Conservation (phyloP, 345 rosid genomes). For the Moricandia moricandioides region DNA sequence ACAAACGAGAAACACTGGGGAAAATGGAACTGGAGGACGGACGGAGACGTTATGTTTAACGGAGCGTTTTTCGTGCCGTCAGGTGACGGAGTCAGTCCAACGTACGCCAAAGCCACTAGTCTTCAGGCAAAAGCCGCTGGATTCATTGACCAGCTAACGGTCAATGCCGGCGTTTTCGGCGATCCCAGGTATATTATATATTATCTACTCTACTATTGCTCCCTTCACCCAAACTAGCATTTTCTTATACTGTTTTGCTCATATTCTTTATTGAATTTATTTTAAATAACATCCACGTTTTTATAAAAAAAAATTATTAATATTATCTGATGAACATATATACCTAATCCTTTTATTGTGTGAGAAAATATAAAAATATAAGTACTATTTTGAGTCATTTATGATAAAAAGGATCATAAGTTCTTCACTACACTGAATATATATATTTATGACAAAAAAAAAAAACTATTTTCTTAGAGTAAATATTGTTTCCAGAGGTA, state of each 20-base stretch:
- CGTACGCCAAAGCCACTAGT: constrained; percentile 72
- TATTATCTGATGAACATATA: not conserved
- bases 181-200: constrained; percentile 58
- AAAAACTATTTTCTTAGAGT: not conserved
- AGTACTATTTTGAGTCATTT: not conserved
- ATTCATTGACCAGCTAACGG: constrained; percentile 61
- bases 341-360: not conserved
- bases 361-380: not conserved
- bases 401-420: not conserved
- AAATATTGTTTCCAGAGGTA: not conserved
- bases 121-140: constrained; percentile 69
- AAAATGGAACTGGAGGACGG: constrained; percentile 95
- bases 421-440: not conserved
- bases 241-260: not conserved
- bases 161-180: constrained; percentile 76
- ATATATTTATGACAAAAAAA: not conserved
- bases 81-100: constrained; percentile 60
- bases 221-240: constrained; percentile 1
- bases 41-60: constrained; percentile 80
- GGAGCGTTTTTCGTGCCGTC: constrained; percentile 97
- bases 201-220: not conserved
- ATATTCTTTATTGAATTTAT: not conserved
- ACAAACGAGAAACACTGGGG: constrained; percentile 63
- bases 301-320: not conserved
- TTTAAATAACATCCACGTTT: not conserved